phyloP scores from a whole-genome alignment of 2,329 filamentous ascomycete species.

The Fusarium sp. region DNA sequence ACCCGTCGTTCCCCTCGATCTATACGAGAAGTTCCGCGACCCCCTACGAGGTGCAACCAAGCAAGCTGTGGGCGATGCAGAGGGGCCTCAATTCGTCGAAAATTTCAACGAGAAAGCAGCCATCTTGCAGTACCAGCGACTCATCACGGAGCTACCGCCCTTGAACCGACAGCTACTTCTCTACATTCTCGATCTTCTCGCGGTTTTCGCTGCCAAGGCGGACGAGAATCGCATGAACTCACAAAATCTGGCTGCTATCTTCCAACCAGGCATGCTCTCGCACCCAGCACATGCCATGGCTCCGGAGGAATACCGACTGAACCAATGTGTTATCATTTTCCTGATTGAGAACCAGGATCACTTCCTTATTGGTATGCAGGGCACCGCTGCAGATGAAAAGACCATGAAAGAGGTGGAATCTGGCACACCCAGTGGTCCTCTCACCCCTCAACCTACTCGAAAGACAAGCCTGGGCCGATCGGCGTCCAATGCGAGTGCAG shows the following conservation, averaged over 20 bases:
- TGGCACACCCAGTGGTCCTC: slow-evolving; percentile 64
- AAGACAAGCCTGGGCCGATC: slow-evolving; percentile 68
- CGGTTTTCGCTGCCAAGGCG: slow-evolving; percentile 96
- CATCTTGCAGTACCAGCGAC: slow-evolving; percentile 83
- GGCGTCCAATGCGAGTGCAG: slow-evolving; percentile 87
- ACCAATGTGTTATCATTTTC: slow-evolving; percentile 97
- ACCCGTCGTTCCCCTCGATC: slow-evolving; percentile 92
- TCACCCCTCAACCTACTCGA: slow-evolving; percentile 61
- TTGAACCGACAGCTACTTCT: slow-evolving; percentile 92
- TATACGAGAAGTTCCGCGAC: slow-evolving; percentile 90
- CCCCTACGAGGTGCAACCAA: slow-evolving; percentile 78
- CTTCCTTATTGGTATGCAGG: slow-evolving; percentile 98
- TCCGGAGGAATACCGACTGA: slow-evolving; percentile 90
- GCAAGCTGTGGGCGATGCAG: slow-evolving; percentile 76
- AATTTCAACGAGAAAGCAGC: slow-evolving; percentile 71
- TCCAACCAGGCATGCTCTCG: slow-evolving; percentile 94
- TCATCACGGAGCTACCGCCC: slow-evolving; percentile 93
- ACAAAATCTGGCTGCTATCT: slow-evolving; percentile 93
- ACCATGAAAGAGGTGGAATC: slow-evolving; percentile 72
- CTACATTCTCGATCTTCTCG: slow-evolving; percentile 94
- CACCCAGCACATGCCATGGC: slow-evolving; percentile 96
- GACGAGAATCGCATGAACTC: slow-evolving; percentile 98
- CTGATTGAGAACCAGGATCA: slow-evolving; percentile 98
- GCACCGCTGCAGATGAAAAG: slow-evolving; percentile 93
- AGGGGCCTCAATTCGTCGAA: slow-evolving; percentile 75